Base-by-base conservation (phyloP, 768 basidiomycete genomes). In the Suillus decipiens region DNA sequence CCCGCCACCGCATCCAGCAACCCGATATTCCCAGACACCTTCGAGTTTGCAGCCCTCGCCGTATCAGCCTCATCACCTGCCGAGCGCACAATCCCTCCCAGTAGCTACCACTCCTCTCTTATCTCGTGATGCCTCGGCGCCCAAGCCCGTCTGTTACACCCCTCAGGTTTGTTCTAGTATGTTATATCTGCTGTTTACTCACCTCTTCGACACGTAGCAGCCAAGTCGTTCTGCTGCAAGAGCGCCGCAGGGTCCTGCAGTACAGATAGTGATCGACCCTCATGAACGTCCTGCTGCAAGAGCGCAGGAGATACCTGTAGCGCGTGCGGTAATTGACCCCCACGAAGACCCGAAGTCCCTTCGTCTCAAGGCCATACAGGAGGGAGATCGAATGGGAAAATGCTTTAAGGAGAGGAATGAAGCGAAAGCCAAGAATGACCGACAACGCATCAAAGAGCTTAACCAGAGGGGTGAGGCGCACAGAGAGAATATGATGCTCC, bases 401-500 rank as follows among this genome's bases (percentile, higher is more conserved):
- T 80, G 78, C 61, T 89, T 89, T 69, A 78, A 86, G 60, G 77
- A 85, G 70, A 87, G 88, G 67, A 87, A 89, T 68, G 75, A 82
- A 62, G 90, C 91, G 0, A 55, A 24, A 36, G 54, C 11, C 14
- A 15, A n/a, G 7, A 55, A 37, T 22, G 12, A 15, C 1, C n/a
- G 8, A 14, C n/a, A 55, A 3, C 53, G 33, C 33, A 92, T 92
- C 22, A 92, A 95, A 73, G 79, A 88, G 61, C 80, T 95, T 17
- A 89, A 87, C 11, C 84, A 86, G 60, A 70, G 91, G 73, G 93
- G 92, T 24, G 89, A 92, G 72, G 78, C 77, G 42, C 92, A 93
- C 72, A 84, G 89, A 73, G 71, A 76, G 9, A 82, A 84, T 67
- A 94, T 93, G 87, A 86, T 90, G 65, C 70, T 81, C 53, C 74